Evolutionary conservation across 2,329 filamentous ascomycete genomes (phyloP).

Genomic region (Fusarium torreyae): DNA sequence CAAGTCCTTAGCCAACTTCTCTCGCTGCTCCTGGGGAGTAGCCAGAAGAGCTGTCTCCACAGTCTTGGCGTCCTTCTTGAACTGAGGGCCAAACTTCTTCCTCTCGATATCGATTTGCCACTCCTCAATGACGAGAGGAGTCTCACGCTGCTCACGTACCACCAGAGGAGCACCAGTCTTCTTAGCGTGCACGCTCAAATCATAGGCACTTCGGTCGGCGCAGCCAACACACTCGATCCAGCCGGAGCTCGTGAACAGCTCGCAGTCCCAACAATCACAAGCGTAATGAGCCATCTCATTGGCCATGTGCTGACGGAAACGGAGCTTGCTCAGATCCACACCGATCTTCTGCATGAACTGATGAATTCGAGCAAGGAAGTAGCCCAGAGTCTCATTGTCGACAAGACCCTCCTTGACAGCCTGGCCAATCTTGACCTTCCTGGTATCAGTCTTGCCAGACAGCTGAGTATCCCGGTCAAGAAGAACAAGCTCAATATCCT

Average conservation of each 20-base stretch:
- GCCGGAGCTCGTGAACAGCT: constrained; percentile 90
- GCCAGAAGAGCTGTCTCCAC: constrained; percentile 85
- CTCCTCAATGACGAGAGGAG: constrained; percentile 86
- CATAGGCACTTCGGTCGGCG: constrained; percentile 95
- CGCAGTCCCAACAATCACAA: constrained; percentile 97
- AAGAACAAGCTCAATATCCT: constrained; percentile 85
- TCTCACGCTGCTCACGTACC: constrained; percentile 84
- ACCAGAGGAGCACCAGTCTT: constrained; percentile 90
- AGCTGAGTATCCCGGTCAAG: constrained; percentile 90
- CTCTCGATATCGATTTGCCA: constrained; percentile 91
- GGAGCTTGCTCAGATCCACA: constrained; percentile 87
- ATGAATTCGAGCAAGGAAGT: constrained; percentile 95
- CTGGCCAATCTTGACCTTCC: constrained; percentile 84
- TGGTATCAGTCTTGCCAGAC: constrained; percentile 83
- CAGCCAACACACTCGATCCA: constrained; percentile 99
- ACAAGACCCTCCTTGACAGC: constrained; percentile 87
- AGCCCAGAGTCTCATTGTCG: constrained; percentile 97
- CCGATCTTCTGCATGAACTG: constrained; percentile 92
- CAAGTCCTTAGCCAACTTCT: constrained; percentile 83
- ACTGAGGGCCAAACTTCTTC: constrained; percentile 95
- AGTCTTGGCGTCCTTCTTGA: constrained; percentile 93
- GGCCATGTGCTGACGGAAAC: constrained; percentile 96
- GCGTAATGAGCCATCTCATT: constrained; percentile 90
- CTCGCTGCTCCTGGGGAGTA: constrained; percentile 84
- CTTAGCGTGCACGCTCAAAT: constrained; percentile 92